Base-by-base conservation (phyloP, 768 basidiomycete genomes). In the Xanthoconium purpureum region DNA sequence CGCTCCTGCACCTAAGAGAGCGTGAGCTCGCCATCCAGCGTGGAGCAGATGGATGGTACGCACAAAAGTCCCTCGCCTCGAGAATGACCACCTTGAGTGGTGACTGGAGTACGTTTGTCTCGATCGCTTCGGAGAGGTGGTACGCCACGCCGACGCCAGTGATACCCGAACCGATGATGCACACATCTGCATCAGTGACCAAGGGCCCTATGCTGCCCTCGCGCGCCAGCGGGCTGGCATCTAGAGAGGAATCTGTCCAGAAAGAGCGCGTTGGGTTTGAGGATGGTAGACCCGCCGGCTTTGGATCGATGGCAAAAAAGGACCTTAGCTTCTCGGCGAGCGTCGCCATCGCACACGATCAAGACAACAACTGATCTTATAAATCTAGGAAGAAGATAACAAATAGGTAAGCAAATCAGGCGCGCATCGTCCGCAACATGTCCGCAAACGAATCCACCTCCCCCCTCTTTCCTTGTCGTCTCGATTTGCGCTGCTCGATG, bases 21-120 rank as follows among this genome's bases (percentile, higher is more conserved):
- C 13, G 20, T 56, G 35, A 61, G 54, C 4, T 28, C 45, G 20
- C 15, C 29, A 32, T 6, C 12, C 17, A 30, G 28, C 44, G n/a
- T 3, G 4, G 18, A 20, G 20, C 5, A 15, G 11, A 10, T 10
- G 18, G 13, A 6, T 6, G 14, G 42, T 45, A 77, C 89, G 73
- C 24, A 92, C 93, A 89, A 70, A 94, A 88, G 65, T 91, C 87
- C 62, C 94, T 76, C 5, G 92, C 94, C 66, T 96, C 94, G 10
- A 97, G 69, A 13, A 95, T 74, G 17, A 85, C 83, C 1, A 86
- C 77, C 32, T 74, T 83, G 43, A 82, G 58, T 17, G 75, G 63
- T 39, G 60, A 61, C 35, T 57, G 52, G 37, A 47, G 10, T 15
- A 17, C n/a, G 40, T 29, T 20, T 8, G 58, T 39, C 56, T 20